Conservation (phyloP, 2,329 filamentous ascomycete genomes). For the Talaromyces rugulosus region DNA sequence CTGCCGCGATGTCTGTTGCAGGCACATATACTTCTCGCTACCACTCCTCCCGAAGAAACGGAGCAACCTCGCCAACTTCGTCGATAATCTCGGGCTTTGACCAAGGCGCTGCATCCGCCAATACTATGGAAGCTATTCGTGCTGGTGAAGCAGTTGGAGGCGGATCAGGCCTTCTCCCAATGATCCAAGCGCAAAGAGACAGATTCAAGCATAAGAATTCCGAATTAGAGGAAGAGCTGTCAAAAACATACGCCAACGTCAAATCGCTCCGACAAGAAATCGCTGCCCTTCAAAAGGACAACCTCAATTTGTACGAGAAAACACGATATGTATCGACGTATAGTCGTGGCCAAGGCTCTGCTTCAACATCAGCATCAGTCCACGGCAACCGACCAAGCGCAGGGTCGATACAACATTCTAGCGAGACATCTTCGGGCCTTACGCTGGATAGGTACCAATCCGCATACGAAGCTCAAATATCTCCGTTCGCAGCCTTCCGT, state of each 20-base stretch:
- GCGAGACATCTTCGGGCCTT: constrained; percentile 56
- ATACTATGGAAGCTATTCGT: constrained; percentile 56
- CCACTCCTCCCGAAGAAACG: constrained; percentile 66
- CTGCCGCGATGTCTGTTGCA: constrained; percentile 82
- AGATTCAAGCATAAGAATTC: constrained; percentile 95
- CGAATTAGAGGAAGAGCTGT: constrained; percentile 85
- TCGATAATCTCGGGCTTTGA: constrained; percentile 99
- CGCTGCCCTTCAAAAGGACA: constrained; percentile 89
- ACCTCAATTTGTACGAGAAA: constrained; percentile 94
- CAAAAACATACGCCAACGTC: constrained; percentile 74
- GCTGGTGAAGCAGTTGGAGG: constrained; percentile 66
- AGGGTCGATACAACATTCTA: constrained; percentile 61
- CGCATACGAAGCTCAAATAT: constrained; percentile 92
- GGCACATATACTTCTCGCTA: constrained; percentile 84
- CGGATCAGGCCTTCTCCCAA: constrained; percentile 86
- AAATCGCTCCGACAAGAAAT: constrained; percentile 87
- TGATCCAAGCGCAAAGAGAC: constrained; percentile 97
- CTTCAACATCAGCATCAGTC: constrained; percentile 60
- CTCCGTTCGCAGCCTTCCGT: constrained; percentile 90
- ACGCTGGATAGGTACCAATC: constrained; percentile 81
- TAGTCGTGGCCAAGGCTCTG: constrained; percentile 59
- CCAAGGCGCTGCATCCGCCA: constrained; percentile 51
- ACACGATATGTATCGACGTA: constrained; percentile 94
- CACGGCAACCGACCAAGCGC: constrained; percentile 68
- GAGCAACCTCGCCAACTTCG: constrained; percentile 80